Conservation (phyloP, 176 grass and related monocot genomes). For the Canna indica region DNA sequence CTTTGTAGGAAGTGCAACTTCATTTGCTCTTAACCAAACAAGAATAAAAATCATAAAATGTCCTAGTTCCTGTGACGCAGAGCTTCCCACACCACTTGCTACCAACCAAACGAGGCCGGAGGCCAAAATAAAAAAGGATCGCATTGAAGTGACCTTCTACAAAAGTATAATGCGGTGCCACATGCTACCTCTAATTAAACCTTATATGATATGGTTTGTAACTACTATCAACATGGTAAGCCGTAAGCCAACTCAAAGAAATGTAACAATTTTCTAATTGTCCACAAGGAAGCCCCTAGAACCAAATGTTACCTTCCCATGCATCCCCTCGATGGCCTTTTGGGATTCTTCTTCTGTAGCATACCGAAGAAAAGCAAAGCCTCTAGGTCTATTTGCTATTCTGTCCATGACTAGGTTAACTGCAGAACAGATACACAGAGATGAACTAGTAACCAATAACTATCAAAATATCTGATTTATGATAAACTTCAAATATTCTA, state of each 20-base stretch:
- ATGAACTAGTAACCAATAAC: neutral
- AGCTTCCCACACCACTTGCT: too few relatives aligned
- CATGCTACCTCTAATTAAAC: neutral
- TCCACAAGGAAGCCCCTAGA: neutral
- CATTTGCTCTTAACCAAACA: too few relatives aligned
- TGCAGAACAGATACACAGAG: slow-evolving; percentile 19
- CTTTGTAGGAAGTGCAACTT: too few relatives aligned
- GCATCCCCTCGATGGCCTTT: slow-evolving; percentile 57
- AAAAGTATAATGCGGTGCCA: neutral
- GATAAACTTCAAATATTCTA: neutral
- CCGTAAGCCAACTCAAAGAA: too few relatives aligned
- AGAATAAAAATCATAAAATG: too few relatives aligned
- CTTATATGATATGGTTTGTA: neutral
- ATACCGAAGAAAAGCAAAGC: slow-evolving; percentile 60
- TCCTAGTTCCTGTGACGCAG: too few relatives aligned
- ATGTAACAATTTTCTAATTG: too few relatives aligned
- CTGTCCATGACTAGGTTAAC: slow-evolving; percentile 68
- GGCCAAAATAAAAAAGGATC: too few relatives aligned
- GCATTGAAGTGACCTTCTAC: too few relatives aligned
- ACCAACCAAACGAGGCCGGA: too few relatives aligned
- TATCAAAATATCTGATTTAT: neutral
- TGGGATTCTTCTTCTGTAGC: slow-evolving; percentile 43
- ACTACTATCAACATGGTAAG: neutral
- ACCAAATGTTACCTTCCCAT: slow-evolving; percentile 52
- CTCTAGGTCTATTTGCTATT: slow-evolving; percentile 49